Evolutionary conservation across 2,329 filamentous ascomycete species (phyloP), one percentile per base, ranked within the genome.

Genomic region (Venturia pyrina): DNA sequence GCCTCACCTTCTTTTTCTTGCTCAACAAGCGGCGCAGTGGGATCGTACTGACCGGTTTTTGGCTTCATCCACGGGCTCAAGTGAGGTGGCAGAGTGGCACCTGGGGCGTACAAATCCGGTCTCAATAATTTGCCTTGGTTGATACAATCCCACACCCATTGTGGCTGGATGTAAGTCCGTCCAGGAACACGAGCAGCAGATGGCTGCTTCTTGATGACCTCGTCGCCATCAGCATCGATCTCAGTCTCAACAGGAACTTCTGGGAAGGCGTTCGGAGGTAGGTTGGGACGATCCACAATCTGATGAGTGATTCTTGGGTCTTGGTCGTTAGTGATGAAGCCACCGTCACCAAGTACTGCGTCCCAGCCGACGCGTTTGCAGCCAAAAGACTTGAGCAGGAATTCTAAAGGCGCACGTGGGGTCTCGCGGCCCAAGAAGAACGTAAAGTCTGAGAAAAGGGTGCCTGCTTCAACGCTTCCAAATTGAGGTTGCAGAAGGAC

Each of bases 281-380:
- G 80, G 15, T 89, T 83, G 17, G 95, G 95, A 67, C 95, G 86
- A 76, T 99, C 95, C 66, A 99, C 90, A 70, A 99, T 88, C 76
- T 99, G 95, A 77, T 99, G 95, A 37, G 95, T 99, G 71, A 99
- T 98, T 65, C 87, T 82, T 6, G 91, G 85, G 73, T 99, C 92
- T 19, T 86, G 82, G 79, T 98, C 93, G 74, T 96, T 86, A 63
- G 90, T 89, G 41, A 93, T 98, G 79, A 91, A 99, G 62, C 95
- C 90, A 60, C 95, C 95, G 68, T 92, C 93, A 64, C 95, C 95
- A 24, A 96, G 84, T 28, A 96, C 89, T 41, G 87, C 83, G 73
- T 98, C 93, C 95, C 95, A 99, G 53, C 93, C 95, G 70, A 99
- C 89, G 57, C 93, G 87, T 81, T 93, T 96, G 82, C 93, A 98